Base-by-base conservation (phyloP, 169 alveolate genomes). In the Plasmodium fragile region DNA sequence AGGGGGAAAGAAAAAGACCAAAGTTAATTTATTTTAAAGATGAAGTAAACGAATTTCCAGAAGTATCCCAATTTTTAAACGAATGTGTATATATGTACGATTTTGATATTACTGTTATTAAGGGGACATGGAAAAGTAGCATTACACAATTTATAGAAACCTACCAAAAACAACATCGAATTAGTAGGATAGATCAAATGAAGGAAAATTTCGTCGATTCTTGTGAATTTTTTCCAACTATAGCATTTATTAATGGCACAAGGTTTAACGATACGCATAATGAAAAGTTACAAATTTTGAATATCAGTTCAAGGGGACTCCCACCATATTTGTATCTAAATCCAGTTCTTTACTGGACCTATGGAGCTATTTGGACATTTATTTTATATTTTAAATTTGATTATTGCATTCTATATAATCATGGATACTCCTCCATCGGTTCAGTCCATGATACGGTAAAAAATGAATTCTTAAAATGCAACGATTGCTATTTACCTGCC, bases 301-400 rank as follows among this genome's bases (percentile, higher is more conserved):
- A 92, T 92, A 43, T 95, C 92, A 70, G 84, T 52, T 80, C 93
- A 65, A 43, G 95, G 73, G 72, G 95, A 49, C 72, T 78, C 34
- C 89, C 93, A 52, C 91, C 92, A 34, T 96, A 95, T 72, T 77
- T 73, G 53, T 92, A 95, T 70, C 82, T 95, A 49, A 93, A 95
- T 36, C 97, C 97, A 8, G 49, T 96, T 25, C 73, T 92, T 79
- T 72, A 95, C 92, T 96, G 97, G 97, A 91, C 95, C 5, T 96
- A 95, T 75, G 97, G 97, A 55, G 97, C 95, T 79, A 90, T 96
- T 4, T 96, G 97, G 97, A 94, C 95, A 70, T 96, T 96, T 82
- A 53, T 96, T 55, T 45, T 92, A 52, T 91, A 92, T 85, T 96
- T 92, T 72, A 83, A 94, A 53, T 79, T 96, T 70, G 96, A 93